phyloP scores from a whole-genome alignment of 129 eudicot species.

The Helichrysum umbraculigerum region DNA sequence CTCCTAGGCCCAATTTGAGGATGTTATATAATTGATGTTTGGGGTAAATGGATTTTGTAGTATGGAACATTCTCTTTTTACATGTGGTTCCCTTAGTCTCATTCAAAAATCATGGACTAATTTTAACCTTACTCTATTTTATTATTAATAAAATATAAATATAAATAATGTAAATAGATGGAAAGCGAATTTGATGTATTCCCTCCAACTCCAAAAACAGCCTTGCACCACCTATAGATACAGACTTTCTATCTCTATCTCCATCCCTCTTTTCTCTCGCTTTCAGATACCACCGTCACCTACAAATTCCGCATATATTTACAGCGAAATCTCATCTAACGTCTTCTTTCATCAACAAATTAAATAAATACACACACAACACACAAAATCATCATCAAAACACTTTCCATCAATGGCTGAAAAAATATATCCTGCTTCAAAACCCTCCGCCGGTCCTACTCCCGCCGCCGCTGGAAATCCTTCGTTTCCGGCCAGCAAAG shows the following conservation, averaged over 20 bases:
- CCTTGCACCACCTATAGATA: slow-evolving; percentile 27
- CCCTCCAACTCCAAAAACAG: slow-evolving; percentile 41
- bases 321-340: slow-evolving; percentile 23
- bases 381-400: background rate
- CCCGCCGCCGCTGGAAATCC: slow-evolving; percentile 43
- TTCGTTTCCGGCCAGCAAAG: slow-evolving; percentile 53
- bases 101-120: too few relatives aligned
- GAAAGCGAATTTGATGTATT: slow-evolving; percentile 26
- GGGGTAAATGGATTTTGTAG: too few relatives aligned
- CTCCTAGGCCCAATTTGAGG: too few relatives aligned
- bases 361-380: slow-evolving; percentile 3
- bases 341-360: background rate
- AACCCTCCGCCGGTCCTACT: slow-evolving; percentile 47
- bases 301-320: slow-evolving; percentile 1
- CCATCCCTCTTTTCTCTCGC: slow-evolving; percentile 29
- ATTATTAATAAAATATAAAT: background rate
- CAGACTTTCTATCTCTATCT: slow-evolving; percentile 1
- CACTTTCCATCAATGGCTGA: slow-evolving; percentile 46
- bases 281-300: slow-evolving; percentile 21
- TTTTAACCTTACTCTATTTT: background rate
- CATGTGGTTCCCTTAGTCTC: too few relatives aligned
- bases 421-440: slow-evolving; percentile 59
- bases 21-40: too few relatives aligned
- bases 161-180: background rate
- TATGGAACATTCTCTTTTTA: too few relatives aligned